These are phyloP conservation scores for Salix dunnii DNA, from an alignment of 345 rosid species.

Conservation along the genomic window DNA sequence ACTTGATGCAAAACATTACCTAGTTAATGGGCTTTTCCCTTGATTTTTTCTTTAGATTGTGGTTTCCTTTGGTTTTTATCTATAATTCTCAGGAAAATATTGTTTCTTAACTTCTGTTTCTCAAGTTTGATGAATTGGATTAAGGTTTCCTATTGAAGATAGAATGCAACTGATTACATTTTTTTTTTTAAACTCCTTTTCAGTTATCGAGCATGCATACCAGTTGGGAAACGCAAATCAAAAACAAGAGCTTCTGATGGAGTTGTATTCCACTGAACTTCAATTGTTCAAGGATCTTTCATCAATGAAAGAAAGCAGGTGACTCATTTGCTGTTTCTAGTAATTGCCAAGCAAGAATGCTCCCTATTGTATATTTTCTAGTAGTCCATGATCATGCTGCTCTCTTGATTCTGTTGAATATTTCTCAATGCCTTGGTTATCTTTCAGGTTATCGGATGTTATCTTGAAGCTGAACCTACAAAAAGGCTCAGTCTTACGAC, in stretches of 20 bases:
- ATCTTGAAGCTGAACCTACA: slow-evolving; percentile 67
- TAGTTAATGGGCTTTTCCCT: neutral
- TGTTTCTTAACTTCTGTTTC: neutral
- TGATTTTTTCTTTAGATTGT: no score
- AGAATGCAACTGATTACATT: neutral
- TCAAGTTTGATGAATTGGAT: neutral
- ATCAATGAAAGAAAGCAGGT: slow-evolving; percentile 66
- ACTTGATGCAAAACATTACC: neutral
- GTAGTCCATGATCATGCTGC: neutral
- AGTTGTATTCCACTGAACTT: slow-evolving; percentile 84
- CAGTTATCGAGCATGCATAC: slow-evolving; percentile 87
- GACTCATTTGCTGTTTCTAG: slow-evolving; percentile 8
- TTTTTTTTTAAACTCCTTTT: slow-evolving; percentile 1
- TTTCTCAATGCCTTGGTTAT: slow-evolving; percentile 3
- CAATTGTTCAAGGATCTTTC: slow-evolving; percentile 75
- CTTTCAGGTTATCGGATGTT: slow-evolving; percentile 70
- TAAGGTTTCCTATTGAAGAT: neutral
- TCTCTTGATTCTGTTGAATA: neutral
- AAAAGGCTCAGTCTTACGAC: slow-evolving; percentile 65
- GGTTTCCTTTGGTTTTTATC: neutral
- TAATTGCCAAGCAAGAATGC: neutral
- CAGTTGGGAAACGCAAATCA: slow-evolving; percentile 69
- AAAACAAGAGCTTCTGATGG: slow-evolving; percentile 84
- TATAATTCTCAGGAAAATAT: neutral
- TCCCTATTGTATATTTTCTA: neutral